These are phyloP conservation scores for Volvox carteri DNA, from an alignment of 163 green algal species.

Conservation along the genomic window DNA sequence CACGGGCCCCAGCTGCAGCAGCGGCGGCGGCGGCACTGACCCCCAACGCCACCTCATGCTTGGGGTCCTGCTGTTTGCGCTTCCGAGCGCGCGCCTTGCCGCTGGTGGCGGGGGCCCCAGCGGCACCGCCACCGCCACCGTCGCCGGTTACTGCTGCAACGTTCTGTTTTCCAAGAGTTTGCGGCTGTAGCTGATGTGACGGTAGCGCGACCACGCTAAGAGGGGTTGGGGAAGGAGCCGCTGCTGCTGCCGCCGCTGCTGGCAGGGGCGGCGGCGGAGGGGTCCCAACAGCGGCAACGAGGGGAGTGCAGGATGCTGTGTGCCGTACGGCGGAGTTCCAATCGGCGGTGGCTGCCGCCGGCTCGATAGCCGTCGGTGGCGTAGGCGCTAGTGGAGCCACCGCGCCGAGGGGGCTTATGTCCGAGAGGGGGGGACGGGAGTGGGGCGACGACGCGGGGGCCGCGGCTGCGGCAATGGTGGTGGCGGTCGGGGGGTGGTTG, in stretches of 20 bases:
- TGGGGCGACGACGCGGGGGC: not conserved
- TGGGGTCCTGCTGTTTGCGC: slow-evolving; percentile 47
- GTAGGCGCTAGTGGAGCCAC: not conserved
- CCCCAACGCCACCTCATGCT: not conserved
- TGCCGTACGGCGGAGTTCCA: not conserved
- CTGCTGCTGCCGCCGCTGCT: not conserved
- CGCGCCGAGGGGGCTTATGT: not conserved
- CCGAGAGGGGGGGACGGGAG: not conserved
- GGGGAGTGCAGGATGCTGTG: not conserved
- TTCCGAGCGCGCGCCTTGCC: slow-evolving; percentile 18
- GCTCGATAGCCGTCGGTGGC: not conserved
- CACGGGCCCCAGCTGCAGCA: not conserved
- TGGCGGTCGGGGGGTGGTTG: not conserved
- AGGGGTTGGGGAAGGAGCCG: too few relatives aligned
- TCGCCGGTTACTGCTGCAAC: not conserved
- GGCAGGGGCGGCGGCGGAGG: not conserved
- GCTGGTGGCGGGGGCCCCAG: not conserved
- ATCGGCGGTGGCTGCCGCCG: not conserved
- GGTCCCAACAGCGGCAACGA: too few relatives aligned
- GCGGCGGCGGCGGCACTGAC: not conserved
- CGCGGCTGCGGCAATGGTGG: too few relatives aligned
- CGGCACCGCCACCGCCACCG: not conserved
- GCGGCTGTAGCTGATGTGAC: too few relatives aligned
- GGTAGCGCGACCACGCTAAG: too few relatives aligned
- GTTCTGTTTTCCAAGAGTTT: too few relatives aligned